Base-by-base conservation (phyloP, 2,329 filamentous ascomycete genomes). In the Aureobasidium sp. region DNA sequence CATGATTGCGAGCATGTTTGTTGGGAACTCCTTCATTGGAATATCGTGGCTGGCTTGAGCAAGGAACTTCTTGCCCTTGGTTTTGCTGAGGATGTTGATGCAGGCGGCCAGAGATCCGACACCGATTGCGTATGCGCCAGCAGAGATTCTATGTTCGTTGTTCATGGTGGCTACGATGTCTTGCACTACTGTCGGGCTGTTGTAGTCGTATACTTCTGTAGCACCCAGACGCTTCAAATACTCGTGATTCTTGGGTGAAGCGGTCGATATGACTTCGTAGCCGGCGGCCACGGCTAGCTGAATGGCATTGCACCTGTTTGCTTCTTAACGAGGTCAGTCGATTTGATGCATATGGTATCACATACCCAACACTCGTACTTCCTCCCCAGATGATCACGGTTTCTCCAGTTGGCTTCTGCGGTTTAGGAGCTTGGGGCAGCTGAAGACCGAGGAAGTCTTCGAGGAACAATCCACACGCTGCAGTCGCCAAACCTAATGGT, bases 331-430 rank as follows among this genome's bases (percentile, higher is more conserved):
- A 16, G 30, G 30, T 5, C 11, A 9, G 16, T 10, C 10, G 25
- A 11, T 10, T 25, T 32, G 39, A 1, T 25, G 39, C 10, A 2
- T 8, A 27, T 34, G 30, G 10, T 9, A 5, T 7, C 36, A 7
- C 16, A 21, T 57, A 45, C 53, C 80, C 79, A 0, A 80, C 77
- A 16, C 72, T 73, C 0, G 77, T 76, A 3, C 77, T 75, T 0
- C 81, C 82, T n/a, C 81, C 81, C 78, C 79, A 83, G 13, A 83
- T 68, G 4, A 83, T 32, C 6, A 61, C 47, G 14, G 58, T 61
- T 30, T 61, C 29, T 16, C 48, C 58, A 11, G 37, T 61, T 5
- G 47, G 27, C 27, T 53, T 45, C 14, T 37, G 32, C 21, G 58
- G 29, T 10, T 55, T 25, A 7, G 48, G 48, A n/a, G 45, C 36